Evolutionary conservation across 2,329 filamentous ascomycete genomes (phyloP).

Genomic region (Fusarium buxicola): DNA sequence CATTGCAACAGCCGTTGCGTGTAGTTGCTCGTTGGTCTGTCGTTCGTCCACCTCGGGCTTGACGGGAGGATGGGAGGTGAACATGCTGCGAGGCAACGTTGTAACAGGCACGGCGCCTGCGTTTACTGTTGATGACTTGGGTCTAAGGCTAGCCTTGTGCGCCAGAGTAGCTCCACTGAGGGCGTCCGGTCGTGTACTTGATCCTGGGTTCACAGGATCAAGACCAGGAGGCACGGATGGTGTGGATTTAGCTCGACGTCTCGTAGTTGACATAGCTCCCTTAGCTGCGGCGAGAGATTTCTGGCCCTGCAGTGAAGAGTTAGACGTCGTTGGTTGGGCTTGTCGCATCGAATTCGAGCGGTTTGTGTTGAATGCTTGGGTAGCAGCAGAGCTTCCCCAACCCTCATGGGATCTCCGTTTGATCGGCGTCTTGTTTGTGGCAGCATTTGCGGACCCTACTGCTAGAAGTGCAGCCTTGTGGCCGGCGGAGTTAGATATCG

Average conservation of each 20-base stretch:
- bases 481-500: constrained; percentile 72
- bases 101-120: constrained; percentile 75
- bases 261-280: constrained; percentile 74
- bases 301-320: constrained; percentile 62
- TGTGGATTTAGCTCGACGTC: constrained; percentile 73
- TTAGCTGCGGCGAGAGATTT: constrained; percentile 81
- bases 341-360: constrained; percentile 46
- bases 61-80: constrained; percentile 79
- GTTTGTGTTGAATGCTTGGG: constrained; percentile 67
- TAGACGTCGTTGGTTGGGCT: constrained; percentile 43
- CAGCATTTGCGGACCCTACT: constrained; percentile 52
- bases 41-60: constrained; percentile 79
- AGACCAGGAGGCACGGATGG: constrained; percentile 55
- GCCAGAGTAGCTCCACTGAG: constrained; percentile 79
- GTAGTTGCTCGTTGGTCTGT: constrained; percentile 76
- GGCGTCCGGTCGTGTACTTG: constrained; percentile 71
- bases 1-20: constrained; percentile 89
- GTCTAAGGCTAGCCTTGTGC: constrained; percentile 62
- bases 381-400: constrained; percentile 77
- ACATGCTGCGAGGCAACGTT: constrained; percentile 79
- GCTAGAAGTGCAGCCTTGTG: constrained; percentile 81
- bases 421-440: constrained; percentile 42
- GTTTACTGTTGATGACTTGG: constrained; percentile 64
- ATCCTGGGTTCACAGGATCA: constrained; percentile 30
- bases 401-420: constrained; percentile 45